Percentiles rank a stretch among this genome's conserved stretches.
Conservation (phyloP, 441 rosid species). For the Geranium incanum region DNA sequence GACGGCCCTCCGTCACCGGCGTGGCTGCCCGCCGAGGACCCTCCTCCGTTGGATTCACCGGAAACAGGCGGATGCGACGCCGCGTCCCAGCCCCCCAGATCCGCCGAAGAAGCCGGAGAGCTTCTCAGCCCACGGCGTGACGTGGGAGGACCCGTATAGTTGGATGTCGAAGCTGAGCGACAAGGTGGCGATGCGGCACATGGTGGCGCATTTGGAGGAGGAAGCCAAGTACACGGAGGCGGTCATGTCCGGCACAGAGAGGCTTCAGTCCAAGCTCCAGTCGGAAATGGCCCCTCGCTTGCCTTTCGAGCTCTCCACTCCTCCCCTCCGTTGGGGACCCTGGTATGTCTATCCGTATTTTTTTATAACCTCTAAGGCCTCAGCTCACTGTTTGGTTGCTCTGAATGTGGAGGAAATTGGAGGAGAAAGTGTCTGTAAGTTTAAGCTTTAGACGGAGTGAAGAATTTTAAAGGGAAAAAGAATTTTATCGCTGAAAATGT, state of each 20-base stretch:
- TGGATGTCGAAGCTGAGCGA: slow-evolving; percentile 90
- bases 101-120: slow-evolving; percentile 77
- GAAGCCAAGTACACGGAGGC: slow-evolving; percentile 94
- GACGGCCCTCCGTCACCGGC: slow-evolving; percentile 1
- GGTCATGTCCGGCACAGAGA: slow-evolving; percentile 62
- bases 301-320: slow-evolving; percentile 75
- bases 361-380: neutral
- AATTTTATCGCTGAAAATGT: neutral
- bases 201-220: slow-evolving; percentile 89
- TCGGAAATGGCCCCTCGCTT: slow-evolving; percentile 85
- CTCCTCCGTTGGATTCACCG: slow-evolving; percentile 32
- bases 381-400: neutral
- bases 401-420: no score
- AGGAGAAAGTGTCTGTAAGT: neutral
- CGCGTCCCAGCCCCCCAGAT: slow-evolving; percentile 68
- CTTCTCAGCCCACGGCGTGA: slow-evolving; percentile 54
- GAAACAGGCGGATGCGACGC: slow-evolving; percentile 40
- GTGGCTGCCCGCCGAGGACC: slow-evolving; percentile 7
- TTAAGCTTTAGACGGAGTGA: neutral
- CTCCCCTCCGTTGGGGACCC: slow-evolving; percentile 91
- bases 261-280: slow-evolving; percentile 77
- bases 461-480: neutral
- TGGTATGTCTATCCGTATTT: slow-evolving; percentile 37
- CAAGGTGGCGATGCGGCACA: slow-evolving; percentile 91
- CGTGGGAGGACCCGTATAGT: slow-evolving; percentile 88